These are phyloP conservation scores for Flaveria linearis DNA, from an alignment of 129 eudicot genomes.

Conservation along the genomic window DNA sequence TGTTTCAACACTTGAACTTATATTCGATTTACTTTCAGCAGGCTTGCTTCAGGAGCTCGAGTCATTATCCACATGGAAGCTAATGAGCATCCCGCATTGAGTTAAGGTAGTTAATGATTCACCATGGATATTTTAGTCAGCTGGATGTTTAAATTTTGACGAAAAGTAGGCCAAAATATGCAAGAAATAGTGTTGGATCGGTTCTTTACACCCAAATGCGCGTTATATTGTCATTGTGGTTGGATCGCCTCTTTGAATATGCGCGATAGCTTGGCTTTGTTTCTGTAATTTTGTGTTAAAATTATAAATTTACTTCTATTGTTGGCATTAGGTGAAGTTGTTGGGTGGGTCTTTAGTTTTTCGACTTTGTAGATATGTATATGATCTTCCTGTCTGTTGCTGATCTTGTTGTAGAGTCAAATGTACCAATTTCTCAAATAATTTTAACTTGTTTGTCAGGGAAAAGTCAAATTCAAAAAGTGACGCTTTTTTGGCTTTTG, in stretches of 20 bases:
- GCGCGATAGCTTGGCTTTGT: neutral
- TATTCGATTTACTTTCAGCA: constrained; percentile 44
- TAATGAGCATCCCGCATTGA: neutral
- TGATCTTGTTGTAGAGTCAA: constrained; percentile 22
- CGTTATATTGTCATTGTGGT: neutral
- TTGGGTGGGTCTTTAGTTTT: neutral
- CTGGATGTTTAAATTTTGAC: constrained; percentile 23
- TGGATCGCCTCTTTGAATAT: neutral
- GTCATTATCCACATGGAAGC: constrained; percentile 77
- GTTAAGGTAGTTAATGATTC: constrained; percentile 21
- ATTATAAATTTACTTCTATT: neutral
- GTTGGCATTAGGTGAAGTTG: constrained; percentile 1
- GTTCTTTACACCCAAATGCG: neutral
- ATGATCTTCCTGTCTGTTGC: constrained; percentile 13
- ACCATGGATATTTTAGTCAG: constrained; percentile 28
- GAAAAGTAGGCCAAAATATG: constrained; percentile 15
- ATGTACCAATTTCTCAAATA: neutral
- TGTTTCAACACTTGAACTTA: constrained; percentile 38
- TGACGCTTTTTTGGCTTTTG: constrained; percentile 21
- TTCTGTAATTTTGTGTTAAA: constrained; percentile 2
- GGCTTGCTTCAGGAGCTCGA: constrained; percentile 99
- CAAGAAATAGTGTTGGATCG: neutral
- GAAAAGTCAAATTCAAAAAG: constrained; percentile 23
- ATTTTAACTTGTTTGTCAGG: neutral
- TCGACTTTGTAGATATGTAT: neutral